phyloP scores from a whole-genome alignment of 352 stramenopile species.

The Globisporangium nagaii region DNA sequence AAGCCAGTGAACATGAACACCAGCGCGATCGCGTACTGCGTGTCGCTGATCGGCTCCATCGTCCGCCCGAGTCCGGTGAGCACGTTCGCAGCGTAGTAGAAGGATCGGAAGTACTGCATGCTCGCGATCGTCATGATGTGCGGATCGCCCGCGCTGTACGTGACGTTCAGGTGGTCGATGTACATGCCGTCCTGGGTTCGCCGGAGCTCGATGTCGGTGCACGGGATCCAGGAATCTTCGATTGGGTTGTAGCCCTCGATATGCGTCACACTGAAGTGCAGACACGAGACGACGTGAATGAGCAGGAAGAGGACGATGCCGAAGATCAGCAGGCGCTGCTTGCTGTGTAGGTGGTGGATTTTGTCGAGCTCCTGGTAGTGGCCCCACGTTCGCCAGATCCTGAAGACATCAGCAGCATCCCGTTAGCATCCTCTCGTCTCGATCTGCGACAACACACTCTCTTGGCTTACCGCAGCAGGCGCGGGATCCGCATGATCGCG shows the following conservation, averaged over 20 bases:
- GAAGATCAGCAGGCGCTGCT: constrained; percentile 33
- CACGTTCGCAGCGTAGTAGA: constrained; percentile 32
- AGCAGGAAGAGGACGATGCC: constrained; percentile 39
- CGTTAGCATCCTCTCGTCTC: too few species aligned
- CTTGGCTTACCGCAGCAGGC: constrained; percentile 27
- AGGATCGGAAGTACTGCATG: constrained; percentile 25
- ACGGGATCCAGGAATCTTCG: constrained; percentile 30
- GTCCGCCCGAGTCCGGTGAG: constrained; percentile 27
- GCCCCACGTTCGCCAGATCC: constrained; percentile 15
- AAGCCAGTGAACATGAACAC: constrained; percentile 50
- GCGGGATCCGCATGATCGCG: constrained; percentile 27
- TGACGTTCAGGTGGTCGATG: constrained; percentile 14
- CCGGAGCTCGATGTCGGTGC: constrained; percentile 21
- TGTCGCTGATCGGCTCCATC: constrained; percentile 28
- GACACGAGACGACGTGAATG: constrained; percentile 44
- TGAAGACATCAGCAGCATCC: constrained; percentile 8
- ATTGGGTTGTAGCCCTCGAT: constrained; percentile 23
- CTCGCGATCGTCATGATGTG: constrained; percentile 16
- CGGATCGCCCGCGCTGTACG: too few species aligned
- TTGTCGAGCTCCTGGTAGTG: constrained; percentile 40
- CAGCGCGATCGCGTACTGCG: constrained; percentile 34
- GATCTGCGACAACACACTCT: constrained; percentile 5
- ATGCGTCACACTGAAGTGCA: constrained; percentile 33
- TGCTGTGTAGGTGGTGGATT: constrained; percentile 41
- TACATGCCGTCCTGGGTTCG: constrained; percentile 7